Base-by-base conservation (phyloP, 1,284 basidiomycete genomes). In the Butyriboletus appendiculatus region DNA sequence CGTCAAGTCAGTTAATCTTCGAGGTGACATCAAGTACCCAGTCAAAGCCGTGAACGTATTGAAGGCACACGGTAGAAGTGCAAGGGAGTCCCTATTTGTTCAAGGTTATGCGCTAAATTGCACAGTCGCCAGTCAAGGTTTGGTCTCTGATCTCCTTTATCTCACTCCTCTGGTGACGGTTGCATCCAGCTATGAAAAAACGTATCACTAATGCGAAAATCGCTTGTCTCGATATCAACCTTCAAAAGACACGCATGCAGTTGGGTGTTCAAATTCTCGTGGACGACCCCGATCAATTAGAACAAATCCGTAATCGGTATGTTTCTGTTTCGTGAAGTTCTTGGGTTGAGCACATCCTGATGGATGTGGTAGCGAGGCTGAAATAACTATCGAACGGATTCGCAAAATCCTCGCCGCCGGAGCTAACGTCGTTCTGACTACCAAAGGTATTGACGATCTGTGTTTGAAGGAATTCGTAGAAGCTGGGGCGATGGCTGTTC, bases 31-130 rank as follows among this genome's bases (percentile, higher is more conserved):
- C 70, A 99, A 98, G 76, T 99, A 99, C 76, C 97, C 97, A 9
- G 97, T 99, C 64, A 99, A 99, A 77, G 97, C 97, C 2, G 97
- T 99, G 61, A 99, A 99, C 69, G 86, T 99, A n/a, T 81, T 99
- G 65, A 99, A 99, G 75, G 97, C 97, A 10, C 97, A 99, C 69
- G 97, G 97, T 56, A 90, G 88, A 75, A 96, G 94, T 70, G 94
- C 96, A 24, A 85, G 95, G 60, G 97, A 99, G 73, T 98, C 95
- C 37, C 73, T 98, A 59, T 95, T 92, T 69, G 90, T 99, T 57
- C 93, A 93, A 67, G 97, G 97, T 43, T 99, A 99, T 76, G 97
- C 97, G 33, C 77, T 99, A 61, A 99, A 99, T 74, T 99, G 97
- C 77, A 99, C 97, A 15, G 96, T 99, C 45, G 96, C 97, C 1